A percentile compares a stretch with the other conserved stretches of the same genome.
Evolutionary conservation across 2,329 filamentous ascomycete genomes (phyloP).

Genomic region (Talaromyces marneffei): DNA sequence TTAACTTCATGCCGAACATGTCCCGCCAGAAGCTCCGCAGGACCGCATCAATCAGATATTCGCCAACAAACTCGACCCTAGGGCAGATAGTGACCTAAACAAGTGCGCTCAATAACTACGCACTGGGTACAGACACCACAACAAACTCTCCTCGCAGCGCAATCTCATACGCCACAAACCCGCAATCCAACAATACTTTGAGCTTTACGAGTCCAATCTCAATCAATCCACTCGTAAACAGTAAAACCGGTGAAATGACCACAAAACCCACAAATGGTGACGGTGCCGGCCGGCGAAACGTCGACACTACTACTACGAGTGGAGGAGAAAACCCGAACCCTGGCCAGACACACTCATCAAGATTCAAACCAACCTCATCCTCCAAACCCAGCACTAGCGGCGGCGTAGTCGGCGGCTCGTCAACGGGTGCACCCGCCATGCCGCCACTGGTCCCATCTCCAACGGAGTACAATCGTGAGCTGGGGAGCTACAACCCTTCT

Average conservation of each 20-base stretch:
- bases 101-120: conserved; percentile 21
- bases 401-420: conserved; percentile 22
- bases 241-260: conserved; percentile 18
- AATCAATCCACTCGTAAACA: conserved; percentile 47
- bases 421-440: conserved; percentile 24
- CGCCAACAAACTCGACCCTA: conserved; percentile 33
- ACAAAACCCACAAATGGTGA: conserved; percentile 15
- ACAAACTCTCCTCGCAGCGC: conserved; percentile 11
- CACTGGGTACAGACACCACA: conserved; percentile 11
- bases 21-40: conserved; percentile 4
- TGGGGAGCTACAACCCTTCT: conserved; percentile 23
- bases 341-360: neutral
- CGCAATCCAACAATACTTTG: conserved; percentile 32
- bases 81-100: conserved; percentile 30
- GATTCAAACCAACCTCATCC: neutral
- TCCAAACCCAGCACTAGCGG: neutral
- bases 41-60: conserved; percentile 5
- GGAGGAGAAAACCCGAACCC: too few species aligned
- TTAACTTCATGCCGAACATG: conserved; percentile 1
- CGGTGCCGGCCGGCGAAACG: neutral
- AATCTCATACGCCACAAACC: conserved; percentile 25
- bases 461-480: conserved; percentile 1
- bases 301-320: neutral
- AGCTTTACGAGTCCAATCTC: conserved; percentile 42
- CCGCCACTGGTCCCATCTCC: conserved; percentile 20